These are phyloP conservation scores for Hypoxylon sp. DNA, from an alignment of 2,329 filamentous ascomycete species.

Conservation along the genomic window DNA sequence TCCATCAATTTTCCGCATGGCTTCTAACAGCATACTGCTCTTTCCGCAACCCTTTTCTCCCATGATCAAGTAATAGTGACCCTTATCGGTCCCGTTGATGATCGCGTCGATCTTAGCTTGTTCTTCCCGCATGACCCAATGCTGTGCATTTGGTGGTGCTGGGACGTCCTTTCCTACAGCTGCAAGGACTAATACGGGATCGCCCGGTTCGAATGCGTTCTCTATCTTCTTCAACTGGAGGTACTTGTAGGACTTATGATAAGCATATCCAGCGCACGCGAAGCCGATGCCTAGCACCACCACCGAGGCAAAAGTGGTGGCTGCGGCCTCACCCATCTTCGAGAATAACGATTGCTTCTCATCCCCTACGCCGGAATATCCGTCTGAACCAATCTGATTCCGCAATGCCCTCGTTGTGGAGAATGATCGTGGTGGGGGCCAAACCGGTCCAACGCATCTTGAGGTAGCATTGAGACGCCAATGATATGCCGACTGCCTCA, in stretches of 20 bases:
- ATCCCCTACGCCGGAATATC: constrained; percentile 35
- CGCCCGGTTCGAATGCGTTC: constrained; percentile 90
- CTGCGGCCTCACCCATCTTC: constrained; percentile 81
- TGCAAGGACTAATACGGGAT: constrained; percentile 88
- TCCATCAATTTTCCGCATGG: constrained; percentile 92
- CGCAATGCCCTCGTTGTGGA: constrained; percentile 35
- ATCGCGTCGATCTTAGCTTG: constrained; percentile 87
- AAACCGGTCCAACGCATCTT: constrained; percentile 28
- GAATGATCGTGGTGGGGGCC: constrained; percentile 41
- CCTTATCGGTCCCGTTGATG: constrained; percentile 77
- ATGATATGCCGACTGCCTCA: constrained; percentile 28
- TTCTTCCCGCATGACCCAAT: constrained; percentile 89
- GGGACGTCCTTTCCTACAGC: constrained; percentile 73
- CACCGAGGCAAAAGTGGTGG: constrained; percentile 82
- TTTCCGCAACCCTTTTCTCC: constrained; percentile 98
- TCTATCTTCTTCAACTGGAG: constrained; percentile 93
- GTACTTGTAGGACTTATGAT: constrained; percentile 89
- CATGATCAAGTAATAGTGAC: constrained; percentile 92
- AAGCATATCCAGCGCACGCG: constrained; percentile 78
- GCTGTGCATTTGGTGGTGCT: constrained; percentile 63
- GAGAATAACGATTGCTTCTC: constrained; percentile 57
- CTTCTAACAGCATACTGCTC: constrained; percentile 94
- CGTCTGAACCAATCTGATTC: constrained; percentile 29
- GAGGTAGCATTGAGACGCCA: constrained; percentile 35
- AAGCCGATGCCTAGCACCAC: constrained; percentile 77